phyloP scores from a whole-genome alignment of 2,329 filamentous ascomycete species.

The Truncatella angustata region DNA sequence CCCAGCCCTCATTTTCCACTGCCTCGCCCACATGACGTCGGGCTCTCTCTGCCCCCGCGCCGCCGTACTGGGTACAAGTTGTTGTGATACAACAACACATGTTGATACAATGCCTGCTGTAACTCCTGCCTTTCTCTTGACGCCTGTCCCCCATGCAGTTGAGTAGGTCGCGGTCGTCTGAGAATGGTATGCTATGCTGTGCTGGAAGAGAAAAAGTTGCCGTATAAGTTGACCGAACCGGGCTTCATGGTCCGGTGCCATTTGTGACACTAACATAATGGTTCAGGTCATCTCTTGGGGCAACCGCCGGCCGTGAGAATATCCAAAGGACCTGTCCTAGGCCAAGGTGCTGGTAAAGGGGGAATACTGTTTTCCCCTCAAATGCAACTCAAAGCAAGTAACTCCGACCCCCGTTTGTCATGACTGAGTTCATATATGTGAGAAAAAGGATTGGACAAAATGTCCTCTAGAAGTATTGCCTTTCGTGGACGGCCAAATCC shows the following conservation, averaged over 20 bases:
- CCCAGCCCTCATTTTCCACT: too few species aligned
- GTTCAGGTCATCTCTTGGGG: background rate
- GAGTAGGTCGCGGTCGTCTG: background rate
- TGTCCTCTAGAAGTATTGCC: slow-evolving; percentile 23
- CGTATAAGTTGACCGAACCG: too few species aligned
- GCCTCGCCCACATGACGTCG: too few species aligned
- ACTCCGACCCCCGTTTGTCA: slow-evolving; percentile 28
- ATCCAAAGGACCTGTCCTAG: slow-evolving; percentile 6
- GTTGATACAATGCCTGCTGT: slow-evolving; percentile 4
- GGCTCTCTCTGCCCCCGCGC: background rate
- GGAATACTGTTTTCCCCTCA: slow-evolving; percentile 1
- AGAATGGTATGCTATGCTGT: background rate
- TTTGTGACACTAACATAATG: too few species aligned
- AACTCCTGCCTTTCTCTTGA: slow-evolving; percentile 6
- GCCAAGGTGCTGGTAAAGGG: background rate
- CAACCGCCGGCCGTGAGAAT: background rate
- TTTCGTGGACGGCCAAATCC: slow-evolving; percentile 18
- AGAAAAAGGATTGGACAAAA: slow-evolving; percentile 17
- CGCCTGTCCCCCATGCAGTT: slow-evolving; percentile 6
- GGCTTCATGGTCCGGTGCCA: too few species aligned
- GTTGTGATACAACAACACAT: background rate
- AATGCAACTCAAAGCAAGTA: slow-evolving; percentile 27
- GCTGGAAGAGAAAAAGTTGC: background rate
- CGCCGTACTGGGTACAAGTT: background rate
- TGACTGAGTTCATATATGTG: slow-evolving; percentile 26